Conservation (phyloP, 306 rosid species). For the Ormosia emarginata region DNA sequence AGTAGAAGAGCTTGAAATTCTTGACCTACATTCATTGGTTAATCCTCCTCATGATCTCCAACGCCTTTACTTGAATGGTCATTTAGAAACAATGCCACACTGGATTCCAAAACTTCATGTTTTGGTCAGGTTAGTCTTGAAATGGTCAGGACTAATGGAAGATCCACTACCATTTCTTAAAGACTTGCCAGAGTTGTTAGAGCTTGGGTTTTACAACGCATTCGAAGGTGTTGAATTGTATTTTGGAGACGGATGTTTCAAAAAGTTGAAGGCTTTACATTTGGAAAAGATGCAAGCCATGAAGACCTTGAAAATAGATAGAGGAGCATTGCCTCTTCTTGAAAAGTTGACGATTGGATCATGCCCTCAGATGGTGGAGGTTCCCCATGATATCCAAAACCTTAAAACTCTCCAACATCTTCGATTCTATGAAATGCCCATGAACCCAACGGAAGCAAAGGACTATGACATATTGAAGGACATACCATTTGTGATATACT, state of each 20-base stretch:
- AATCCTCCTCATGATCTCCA: neutral
- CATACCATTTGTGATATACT: neutral
- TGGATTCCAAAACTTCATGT: neutral
- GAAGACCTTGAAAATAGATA: neutral
- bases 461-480: neutral
- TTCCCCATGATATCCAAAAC: neutral
- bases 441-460: neutral
- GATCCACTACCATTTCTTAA: neutral
- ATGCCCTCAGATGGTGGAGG: neutral
- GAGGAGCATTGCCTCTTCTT: neutral
- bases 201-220: neutral
- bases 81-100: neutral
- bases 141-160: neutral
- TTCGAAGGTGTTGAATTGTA: neutral
- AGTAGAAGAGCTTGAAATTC: neutral
- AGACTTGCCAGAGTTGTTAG: neutral
- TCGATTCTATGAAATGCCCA: neutral
- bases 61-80: neutral
- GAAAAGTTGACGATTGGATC: no score
- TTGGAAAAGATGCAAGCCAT: no score
- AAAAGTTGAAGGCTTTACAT: neutral
- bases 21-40: neutral
- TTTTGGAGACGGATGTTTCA: neutral
- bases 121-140: neutral
- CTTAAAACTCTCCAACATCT: neutral